Base-by-base conservation (phyloP, 1,139 yeast genomes). In the Candida sp. region DNA sequence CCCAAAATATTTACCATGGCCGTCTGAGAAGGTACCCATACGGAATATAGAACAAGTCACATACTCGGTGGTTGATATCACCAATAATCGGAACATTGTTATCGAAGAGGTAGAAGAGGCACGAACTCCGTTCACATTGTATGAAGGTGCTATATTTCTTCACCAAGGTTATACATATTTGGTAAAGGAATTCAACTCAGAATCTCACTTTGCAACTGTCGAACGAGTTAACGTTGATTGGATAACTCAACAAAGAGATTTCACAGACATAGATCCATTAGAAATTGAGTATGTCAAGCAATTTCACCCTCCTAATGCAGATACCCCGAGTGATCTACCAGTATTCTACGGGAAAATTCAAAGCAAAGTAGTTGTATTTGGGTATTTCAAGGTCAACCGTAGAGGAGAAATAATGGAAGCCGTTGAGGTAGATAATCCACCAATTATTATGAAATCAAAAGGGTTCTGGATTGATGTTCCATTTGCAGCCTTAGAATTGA, bases 381-480 rank as follows among this genome's bases (percentile, higher is more conserved):
- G 99, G 0, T 93, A 83, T 57, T 93, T 90, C 72, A 93, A 93
- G 60, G 73, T 90, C 38, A 93, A 88, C 54, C 75, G 84, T 49
- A 73, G 81, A 41, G 81, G 84, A 30, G 84, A 87, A 51, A 87
- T 93, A 7, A 68, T 93, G 40, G 99, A 93, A 63, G 93, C 95
- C 0, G 93, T 91, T 4, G 97, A 91, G 54, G 96, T 95, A 0
- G 81, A 87, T 46, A 88, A 89, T 49, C 96, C 97, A 0, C 97
- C 98, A 0, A 79, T 85, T 2, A 64, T 74, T 5, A 71, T 80
- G 37, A 64, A 71, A 35, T 81, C 95, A 0, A 84, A 86, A 51
- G 99, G 99, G 0, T 73, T 91, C 39, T 95, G 98, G 99, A 75
- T 93, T 15, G 96, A 93, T 60, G 75, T 93, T 0, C 96, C 97